Evolutionary conservation across 441 rosid species (phyloP), one percentile per base, ranked within the genome.

Genomic region (Pelargonium australe): DNA sequence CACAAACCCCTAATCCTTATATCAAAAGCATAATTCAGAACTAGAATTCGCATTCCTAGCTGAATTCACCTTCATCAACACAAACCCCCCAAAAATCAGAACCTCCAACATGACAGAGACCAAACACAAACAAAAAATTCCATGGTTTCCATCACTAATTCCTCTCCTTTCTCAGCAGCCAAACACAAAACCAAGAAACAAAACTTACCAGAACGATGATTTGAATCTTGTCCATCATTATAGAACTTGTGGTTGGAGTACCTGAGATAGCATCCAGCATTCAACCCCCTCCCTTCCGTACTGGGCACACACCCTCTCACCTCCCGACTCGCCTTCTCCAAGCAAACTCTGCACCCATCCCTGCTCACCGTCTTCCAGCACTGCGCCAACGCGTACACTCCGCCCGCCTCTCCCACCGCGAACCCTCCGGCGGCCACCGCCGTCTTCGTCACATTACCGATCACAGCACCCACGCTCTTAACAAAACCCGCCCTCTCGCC

Each of bases 361-460:
- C 13, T 58, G 43, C 8, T 69, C 72, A 34, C 55, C 1, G 4
- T 49, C 55, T 13, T 13, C 55, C 55, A 85, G 77, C 96, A 90
- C 78, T 88, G 92, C 17, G 91, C 89, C 81, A 86, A 40, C 2
- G 87, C 90, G 23, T 83, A 85, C 45, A 80, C 81, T 7, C 83
- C 64, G 0, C 73, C 45, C n/a, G 88, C 20, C 70, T 65, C 60
- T 71, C 72, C 47, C 12, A 63, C 76, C 53, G 83, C 89, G 28
- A 79, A 87, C 0, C 85, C 83, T 43, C 72, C 70, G 11, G 78
- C 73, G 7, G 13, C 49, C n/a, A 80, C 72, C 11, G 96, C 87
- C 25, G 8, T 73, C 12, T 67, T 58, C 0, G 84, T 82, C 9
- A 85, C 85, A 19, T 82, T 79, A 25, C 41, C 69, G 28, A 86